Percentiles rank a stretch among this genome's conserved stretches.
Conservation (phyloP, 192 early-diverging fungal genomes). For the Backusella morwellensis region DNA sequence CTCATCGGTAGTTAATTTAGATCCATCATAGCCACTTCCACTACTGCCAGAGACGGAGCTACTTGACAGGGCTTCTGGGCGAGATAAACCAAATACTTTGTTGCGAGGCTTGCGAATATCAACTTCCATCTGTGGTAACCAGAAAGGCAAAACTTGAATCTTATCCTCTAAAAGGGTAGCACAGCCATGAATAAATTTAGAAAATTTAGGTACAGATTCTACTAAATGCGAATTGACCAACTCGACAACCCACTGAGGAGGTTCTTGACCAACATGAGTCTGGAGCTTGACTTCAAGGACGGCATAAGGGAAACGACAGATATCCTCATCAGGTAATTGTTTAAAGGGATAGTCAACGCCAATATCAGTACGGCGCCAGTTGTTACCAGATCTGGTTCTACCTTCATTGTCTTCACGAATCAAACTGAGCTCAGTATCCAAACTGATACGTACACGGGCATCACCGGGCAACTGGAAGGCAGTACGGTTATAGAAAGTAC, state of each 20-base stretch:
- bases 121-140: slow-evolving; percentile 93
- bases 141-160: slow-evolving; percentile 87
- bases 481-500: slow-evolving; percentile 97
- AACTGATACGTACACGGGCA: slow-evolving; percentile 93
- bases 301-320: slow-evolving; percentile 93
- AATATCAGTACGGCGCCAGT: slow-evolving; percentile 96
- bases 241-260: slow-evolving; percentile 92
- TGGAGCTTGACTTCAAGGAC: slow-evolving; percentile 98
- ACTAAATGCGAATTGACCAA: slow-evolving; percentile 88
- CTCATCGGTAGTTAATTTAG: slow-evolving; percentile 34
- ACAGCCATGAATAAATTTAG: slow-evolving; percentile 95
- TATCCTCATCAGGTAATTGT: slow-evolving; percentile 81
- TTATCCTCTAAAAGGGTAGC: slow-evolving; percentile 81
- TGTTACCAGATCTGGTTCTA: slow-evolving; percentile 69
- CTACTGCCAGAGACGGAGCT: slow-evolving; percentile 32
- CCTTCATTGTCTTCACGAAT: slow-evolving; percentile 93
- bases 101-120: slow-evolving; percentile 83
- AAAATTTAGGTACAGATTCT: slow-evolving; percentile 95
- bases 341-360: slow-evolving; percentile 90
- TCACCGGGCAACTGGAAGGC: slow-evolving; percentile 99
- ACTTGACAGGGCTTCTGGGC: slow-evolving; percentile 33
- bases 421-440: slow-evolving; percentile 97
- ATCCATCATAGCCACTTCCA: slow-evolving; percentile 38
- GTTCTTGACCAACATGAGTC: slow-evolving; percentile 85
- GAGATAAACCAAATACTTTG: slow-evolving; percentile 49